phyloP scores from a whole-genome alignment of 164 flowering plant genomes.

The Aristolochia contorta region DNA sequence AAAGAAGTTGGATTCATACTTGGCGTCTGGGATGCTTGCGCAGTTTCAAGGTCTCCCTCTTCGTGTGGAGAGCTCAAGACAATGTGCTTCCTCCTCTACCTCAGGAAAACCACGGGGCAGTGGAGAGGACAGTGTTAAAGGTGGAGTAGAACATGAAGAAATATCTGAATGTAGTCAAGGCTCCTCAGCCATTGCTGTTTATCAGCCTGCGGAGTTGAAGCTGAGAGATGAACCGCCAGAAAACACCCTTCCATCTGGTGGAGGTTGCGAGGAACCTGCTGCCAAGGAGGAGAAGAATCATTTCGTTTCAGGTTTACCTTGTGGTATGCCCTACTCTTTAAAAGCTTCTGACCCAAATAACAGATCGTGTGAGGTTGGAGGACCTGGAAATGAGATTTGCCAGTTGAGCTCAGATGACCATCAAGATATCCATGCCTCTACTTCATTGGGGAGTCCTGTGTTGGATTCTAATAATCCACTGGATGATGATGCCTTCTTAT shows the following conservation, averaged over 20 bases:
- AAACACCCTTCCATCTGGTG: slow-evolving; percentile 29
- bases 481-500: slow-evolving; percentile 19
- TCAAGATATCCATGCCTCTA: slow-evolving; percentile 20
- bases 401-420: slow-evolving; percentile 20
- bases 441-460: slow-evolving; percentile 17
- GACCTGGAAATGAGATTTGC: slow-evolving; percentile 16
- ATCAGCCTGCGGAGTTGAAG: slow-evolving; percentile 31
- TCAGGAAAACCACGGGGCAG: slow-evolving; percentile 33
- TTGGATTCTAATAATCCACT: slow-evolving; percentile 22
- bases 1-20: slow-evolving; percentile 77
- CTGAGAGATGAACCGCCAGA: slow-evolving; percentile 29
- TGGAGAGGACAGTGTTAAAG: slow-evolving; percentile 38
- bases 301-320: slow-evolving; percentile 17
- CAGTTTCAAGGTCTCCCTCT: slow-evolving; percentile 46
- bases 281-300: slow-evolving; percentile 23
- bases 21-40: slow-evolving; percentile 70
- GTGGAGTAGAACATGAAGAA: slow-evolving; percentile 45
- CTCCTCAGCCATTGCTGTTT: slow-evolving; percentile 31
- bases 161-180: slow-evolving; percentile 79
- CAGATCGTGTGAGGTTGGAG: slow-evolving; percentile 17
- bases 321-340: slow-evolving; percentile 21
- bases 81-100: slow-evolving; percentile 36
- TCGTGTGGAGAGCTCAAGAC: slow-evolving; percentile 29
- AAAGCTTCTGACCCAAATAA: slow-evolving; percentile 18
- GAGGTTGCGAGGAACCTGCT: slow-evolving; percentile 30